Evolutionary conservation across 2,329 filamentous ascomycete genomes (phyloP).

Genomic region (Alternaria arborescens): DNA sequence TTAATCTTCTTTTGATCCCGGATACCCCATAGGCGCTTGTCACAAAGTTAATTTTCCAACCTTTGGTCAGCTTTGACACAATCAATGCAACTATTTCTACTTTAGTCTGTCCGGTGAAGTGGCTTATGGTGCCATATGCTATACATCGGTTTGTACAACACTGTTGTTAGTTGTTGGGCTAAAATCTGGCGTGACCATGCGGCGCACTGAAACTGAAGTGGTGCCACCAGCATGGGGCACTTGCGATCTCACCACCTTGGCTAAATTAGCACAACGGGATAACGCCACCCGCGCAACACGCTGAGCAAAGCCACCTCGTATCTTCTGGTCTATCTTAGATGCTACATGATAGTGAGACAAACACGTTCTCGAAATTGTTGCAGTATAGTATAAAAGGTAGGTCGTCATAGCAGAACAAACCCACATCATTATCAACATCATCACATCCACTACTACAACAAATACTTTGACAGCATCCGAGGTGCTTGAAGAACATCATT

Average conservation of each 20-base stretch:
- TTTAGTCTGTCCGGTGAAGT: not conserved
- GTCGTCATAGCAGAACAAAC: not conserved
- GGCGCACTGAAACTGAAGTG: conserved; percentile 2
- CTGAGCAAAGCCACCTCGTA: not conserved
- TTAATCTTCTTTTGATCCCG: not conserved
- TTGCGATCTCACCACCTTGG: conserved; percentile 12
- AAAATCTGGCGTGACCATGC: not conserved
- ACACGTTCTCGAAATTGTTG: not conserved
- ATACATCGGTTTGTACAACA: not conserved
- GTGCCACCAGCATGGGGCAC: conserved; percentile 1
- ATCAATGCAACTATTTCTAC: not conserved
- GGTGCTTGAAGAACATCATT: not conserved
- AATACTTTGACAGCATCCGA: not conserved
- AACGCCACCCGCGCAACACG: conserved; percentile 1
- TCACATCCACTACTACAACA: not conserved
- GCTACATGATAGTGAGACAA: not conserved
- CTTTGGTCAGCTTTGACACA: not conserved
- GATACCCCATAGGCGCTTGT: not conserved
- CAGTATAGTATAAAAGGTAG: not conserved
- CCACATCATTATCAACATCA: not conserved
- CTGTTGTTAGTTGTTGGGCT: not conserved
- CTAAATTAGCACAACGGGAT: not conserved
- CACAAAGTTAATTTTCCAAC: not conserved
- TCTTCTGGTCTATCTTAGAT: not conserved
- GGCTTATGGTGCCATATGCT: not conserved